Conservation (phyloP, 805 yeast genomes). For the Candida jianshihensis region DNA sequence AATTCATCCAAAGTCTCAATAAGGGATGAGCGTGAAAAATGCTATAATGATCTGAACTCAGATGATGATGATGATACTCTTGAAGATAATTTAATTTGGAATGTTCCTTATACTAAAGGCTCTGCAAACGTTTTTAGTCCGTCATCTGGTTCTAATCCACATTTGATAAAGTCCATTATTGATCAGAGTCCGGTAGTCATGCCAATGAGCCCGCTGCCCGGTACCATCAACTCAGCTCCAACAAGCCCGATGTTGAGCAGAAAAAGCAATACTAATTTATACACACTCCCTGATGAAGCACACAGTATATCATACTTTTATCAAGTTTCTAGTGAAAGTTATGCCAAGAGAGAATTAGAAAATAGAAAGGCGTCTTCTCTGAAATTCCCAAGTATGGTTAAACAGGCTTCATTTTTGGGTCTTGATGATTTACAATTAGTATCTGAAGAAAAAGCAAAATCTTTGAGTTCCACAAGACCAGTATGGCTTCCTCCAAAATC, state of each 20-base stretch:
- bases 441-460: conserved; percentile 29
- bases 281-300: conserved; percentile 17
- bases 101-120: conserved; percentile 41
- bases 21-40: conserved; percentile 29
- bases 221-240: conserved; percentile 16
- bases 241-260: conserved; percentile 1
- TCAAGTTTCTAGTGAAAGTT: conserved; percentile 12
- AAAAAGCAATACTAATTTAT: conserved; percentile 2
- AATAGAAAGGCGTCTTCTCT: conserved; percentile 12
- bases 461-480: conserved; percentile 52
- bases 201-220: conserved; percentile 48
- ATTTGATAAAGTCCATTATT: conserved; percentile 15
- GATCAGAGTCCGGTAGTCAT: conserved; percentile 19
- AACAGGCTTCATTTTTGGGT: conserved; percentile 30
- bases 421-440: conserved; percentile 56
- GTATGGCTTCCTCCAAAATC: conserved; percentile 65
- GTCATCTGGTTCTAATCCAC: conserved; percentile 18
- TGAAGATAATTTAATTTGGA: conserved; percentile 39
- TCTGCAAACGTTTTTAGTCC: conserved; percentile 18
- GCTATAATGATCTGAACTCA: conserved; percentile 26
- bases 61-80: conserved; percentile 28
- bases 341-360: conserved; percentile 11
- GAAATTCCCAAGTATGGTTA: conserved; percentile 30
- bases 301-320: conserved; percentile 19
- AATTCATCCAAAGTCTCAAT: conserved; percentile 27